phyloP scores from a whole-genome alignment of 2,329 filamentous ascomycete genomes.

The Thelonectria rubi region DNA sequence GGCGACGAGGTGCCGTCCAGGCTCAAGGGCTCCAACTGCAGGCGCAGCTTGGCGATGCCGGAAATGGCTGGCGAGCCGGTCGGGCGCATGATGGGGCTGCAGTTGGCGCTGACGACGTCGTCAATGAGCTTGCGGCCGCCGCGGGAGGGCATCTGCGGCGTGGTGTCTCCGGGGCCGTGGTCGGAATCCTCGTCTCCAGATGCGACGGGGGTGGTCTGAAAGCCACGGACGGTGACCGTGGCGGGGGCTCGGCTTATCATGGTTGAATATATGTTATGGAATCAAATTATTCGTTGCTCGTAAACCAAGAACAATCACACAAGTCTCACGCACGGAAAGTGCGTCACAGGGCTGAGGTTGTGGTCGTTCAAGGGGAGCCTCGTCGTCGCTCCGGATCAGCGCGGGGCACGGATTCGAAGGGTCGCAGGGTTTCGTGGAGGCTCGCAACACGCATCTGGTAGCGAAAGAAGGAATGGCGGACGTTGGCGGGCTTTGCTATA shows the following conservation, averaged over 20 bases:
- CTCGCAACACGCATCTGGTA: constrained; percentile 67
- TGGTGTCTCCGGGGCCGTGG: constrained; percentile 49
- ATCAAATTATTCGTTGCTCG: constrained; percentile 23
- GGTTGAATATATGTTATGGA: constrained; percentile 31
- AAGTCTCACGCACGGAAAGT: constrained; percentile 31
- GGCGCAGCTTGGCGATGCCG: constrained; percentile 84
- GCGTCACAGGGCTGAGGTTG: constrained; percentile 29
- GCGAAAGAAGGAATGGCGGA: constrained; percentile 59
- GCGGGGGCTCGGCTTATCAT: constrained; percentile 60
- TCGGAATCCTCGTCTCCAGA: constrained; percentile 69
- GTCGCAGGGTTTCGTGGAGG: constrained; percentile 59
- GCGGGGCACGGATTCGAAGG: constrained; percentile 61
- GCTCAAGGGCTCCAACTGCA: constrained; percentile 81
- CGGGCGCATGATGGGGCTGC: constrained; percentile 67
- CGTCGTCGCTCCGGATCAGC: constrained; percentile 68
- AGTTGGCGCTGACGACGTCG: constrained; percentile 70
- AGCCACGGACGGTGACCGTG: constrained; percentile 66
- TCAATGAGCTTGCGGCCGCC: constrained; percentile 56
- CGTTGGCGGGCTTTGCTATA: constrained; percentile 58
- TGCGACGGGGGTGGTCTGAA: constrained; percentile 61
- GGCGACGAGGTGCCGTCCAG: constrained; percentile 67
- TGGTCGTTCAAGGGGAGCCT: constrained; percentile 55
- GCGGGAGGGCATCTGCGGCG: constrained; percentile 48
- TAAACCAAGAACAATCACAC: constrained; percentile 30
- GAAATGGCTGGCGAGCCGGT: constrained; percentile 65